Conservation (phyloP, 2,329 filamentous ascomycete species). For the Claviceps sp. region DNA sequence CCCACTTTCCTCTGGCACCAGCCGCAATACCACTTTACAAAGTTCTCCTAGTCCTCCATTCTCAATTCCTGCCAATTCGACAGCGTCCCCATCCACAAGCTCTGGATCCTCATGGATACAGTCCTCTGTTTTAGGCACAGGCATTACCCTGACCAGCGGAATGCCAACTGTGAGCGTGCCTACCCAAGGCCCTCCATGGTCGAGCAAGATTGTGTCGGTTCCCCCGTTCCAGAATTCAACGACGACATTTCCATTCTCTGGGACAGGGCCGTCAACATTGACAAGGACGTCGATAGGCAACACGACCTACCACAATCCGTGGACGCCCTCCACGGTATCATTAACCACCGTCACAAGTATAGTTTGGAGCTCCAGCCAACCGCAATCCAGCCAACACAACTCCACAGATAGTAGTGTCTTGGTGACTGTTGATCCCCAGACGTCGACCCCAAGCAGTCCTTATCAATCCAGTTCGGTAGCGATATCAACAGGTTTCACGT, state of each 20-base stretch:
- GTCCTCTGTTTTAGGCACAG: slow-evolving; percentile 3
- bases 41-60: not conserved
- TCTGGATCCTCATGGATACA: not conserved
- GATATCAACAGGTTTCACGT: not conserved
- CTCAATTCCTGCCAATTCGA: not conserved
- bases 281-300: not conserved
- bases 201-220: not conserved
- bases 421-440: not conserved
- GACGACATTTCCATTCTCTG: slow-evolving; percentile 11
- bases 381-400: not conserved
- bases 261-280: not conserved
- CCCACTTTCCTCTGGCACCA: not conserved
- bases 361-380: not conserved
- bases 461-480: slow-evolving; percentile 1
- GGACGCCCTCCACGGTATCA: not conserved
- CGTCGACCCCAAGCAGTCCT: not conserved
- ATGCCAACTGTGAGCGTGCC: not conserved
- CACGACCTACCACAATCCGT: not conserved
- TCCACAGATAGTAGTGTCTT: not conserved
- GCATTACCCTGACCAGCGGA: not conserved
- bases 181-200: not conserved
- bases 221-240: slow-evolving; percentile 4
- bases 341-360: not conserved
- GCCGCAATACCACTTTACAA: not conserved
- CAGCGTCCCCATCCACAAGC: not conserved